These are phyloP conservation scores for Bullera alba DNA, from an alignment of 768 basidiomycete species.

Conservation along the genomic window DNA sequence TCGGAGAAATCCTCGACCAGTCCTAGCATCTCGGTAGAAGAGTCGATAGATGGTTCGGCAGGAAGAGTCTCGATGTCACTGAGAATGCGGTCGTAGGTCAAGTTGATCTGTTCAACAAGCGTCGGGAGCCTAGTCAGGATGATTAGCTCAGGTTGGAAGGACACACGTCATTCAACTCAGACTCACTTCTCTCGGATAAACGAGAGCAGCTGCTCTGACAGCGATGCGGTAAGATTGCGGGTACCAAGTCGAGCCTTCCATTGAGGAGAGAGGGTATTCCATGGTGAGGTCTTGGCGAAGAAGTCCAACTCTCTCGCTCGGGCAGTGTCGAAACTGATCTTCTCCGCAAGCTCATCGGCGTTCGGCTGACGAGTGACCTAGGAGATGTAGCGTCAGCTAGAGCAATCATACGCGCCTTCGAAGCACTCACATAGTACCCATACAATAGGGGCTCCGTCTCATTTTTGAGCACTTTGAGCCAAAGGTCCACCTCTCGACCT, in stretches of 20 bases:
- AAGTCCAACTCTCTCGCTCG: constrained; percentile 2
- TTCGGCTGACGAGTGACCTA: constrained; percentile 43
- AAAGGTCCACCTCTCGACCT: constrained; percentile 44
- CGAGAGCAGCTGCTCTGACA: too few species aligned
- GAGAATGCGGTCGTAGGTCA: neutral
- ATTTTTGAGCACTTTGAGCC: constrained; percentile 19
- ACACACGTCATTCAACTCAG: too few species aligned
- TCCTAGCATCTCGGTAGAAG: constrained; percentile 8
- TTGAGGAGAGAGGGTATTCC: neutral
- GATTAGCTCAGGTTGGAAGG: too few species aligned
- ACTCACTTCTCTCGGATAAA: too few species aligned
- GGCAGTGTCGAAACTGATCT: constrained; percentile 5
- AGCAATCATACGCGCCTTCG: too few species aligned
- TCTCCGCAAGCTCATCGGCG: constrained; percentile 3
- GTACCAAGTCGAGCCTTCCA: too few species aligned
- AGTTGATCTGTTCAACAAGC: neutral
- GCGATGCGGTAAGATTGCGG: too few species aligned
- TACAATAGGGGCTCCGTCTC: constrained; percentile 4
- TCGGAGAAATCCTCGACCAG: constrained; percentile 1
- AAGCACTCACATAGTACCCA: constrained; percentile 50
- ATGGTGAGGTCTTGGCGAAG: neutral
- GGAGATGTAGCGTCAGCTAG: too few species aligned
- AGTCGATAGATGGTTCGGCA: constrained; percentile 44
- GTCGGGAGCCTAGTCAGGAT: neutral
- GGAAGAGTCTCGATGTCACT: constrained; percentile 45